phyloP scores from a whole-genome alignment of 495 filamentous ascomycete species.

The Podospora tetraspora region DNA sequence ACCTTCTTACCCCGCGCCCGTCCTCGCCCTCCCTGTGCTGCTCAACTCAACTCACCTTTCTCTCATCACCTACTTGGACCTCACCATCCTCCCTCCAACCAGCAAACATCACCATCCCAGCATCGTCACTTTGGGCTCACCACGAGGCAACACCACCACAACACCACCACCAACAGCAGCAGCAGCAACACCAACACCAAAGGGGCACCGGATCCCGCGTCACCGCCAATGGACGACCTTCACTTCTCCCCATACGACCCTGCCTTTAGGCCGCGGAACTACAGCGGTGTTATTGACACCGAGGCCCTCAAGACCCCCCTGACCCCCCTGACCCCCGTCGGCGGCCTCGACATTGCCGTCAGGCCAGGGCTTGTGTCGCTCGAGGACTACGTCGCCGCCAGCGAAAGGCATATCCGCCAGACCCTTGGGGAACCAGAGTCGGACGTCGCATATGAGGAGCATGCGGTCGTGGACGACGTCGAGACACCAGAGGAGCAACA shows the following conservation, averaged over 20 bases:
- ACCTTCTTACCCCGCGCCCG: conserved; percentile 7
- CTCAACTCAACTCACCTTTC: not conserved
- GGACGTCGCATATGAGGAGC: conserved; percentile 18
- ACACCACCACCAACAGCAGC: not conserved
- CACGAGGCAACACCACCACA: not conserved
- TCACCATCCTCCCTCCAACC: not conserved
- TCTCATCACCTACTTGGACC: not conserved
- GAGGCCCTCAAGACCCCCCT: not conserved
- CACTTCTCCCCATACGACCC: not conserved
- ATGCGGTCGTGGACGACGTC: conserved; percentile 26
- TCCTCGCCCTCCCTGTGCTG: not conserved
- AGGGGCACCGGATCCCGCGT: not conserved
- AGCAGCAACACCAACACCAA: not conserved
- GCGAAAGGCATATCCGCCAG: not conserved
- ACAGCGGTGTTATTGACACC: not conserved
- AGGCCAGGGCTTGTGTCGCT: not conserved
- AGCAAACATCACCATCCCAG: not conserved
- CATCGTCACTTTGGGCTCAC: not conserved
- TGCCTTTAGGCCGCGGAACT: not conserved
- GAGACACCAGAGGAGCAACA: conserved; percentile 30
- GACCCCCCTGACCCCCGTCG: not conserved
- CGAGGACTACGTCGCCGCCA: not conserved
- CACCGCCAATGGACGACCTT: not conserved
- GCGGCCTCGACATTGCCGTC: not conserved
- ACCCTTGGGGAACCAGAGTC: not conserved